Base-by-base conservation (phyloP, 140 eudicot genomes). In the Bidens hawaiensis region DNA sequence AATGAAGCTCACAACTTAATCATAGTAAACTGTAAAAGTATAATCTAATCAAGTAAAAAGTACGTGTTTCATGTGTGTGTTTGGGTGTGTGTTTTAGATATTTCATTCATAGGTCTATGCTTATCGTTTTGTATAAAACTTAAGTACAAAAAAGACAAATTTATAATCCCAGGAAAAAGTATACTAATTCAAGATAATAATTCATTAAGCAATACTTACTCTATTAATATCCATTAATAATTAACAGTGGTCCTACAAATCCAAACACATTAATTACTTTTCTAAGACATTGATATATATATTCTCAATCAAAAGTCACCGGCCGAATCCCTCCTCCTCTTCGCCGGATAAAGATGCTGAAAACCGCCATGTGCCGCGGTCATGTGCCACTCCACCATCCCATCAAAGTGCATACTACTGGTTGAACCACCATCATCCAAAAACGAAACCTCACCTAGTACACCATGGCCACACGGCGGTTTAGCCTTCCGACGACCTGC, bases 401-500 rank as follows among this genome's bases (percentile, higher is more conserved):
- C 83, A 47, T 72, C 78, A 52, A 80, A 67, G 1, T 81, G 79
- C 54, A 77, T 64, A 23, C 78, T 84, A 7, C 58, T 11, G 0
- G 65, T 76, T 45, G 67, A 53, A 9, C 53, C 56, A 3, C 9
- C 5, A 22, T 72, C 79, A 54, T 75, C 85, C 11, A 76, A 69
- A 75, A 76, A 80, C 34, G 81, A 72, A 49, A 73, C 64, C 13
- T 75, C 80, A 19, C 65, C 65, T 25, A 73, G 19, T 7, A 62
- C 17, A 7, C 76, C 79, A 16, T 68, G 62, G 33, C 78, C 69
- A 3, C 65, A 40, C 0, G 87, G 80, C 2, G 87, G 84, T 80
- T 90, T 90, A 13, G 72, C 49, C 51, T 81, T 90, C 57, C 97
- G 80, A 16, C 97, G 95, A 19, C 95, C 97, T 1, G 97, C 97